Evolutionary conservation across 768 basidiomycete species (phyloP).

Genomic region (Xerocomus potaroensis): DNA sequence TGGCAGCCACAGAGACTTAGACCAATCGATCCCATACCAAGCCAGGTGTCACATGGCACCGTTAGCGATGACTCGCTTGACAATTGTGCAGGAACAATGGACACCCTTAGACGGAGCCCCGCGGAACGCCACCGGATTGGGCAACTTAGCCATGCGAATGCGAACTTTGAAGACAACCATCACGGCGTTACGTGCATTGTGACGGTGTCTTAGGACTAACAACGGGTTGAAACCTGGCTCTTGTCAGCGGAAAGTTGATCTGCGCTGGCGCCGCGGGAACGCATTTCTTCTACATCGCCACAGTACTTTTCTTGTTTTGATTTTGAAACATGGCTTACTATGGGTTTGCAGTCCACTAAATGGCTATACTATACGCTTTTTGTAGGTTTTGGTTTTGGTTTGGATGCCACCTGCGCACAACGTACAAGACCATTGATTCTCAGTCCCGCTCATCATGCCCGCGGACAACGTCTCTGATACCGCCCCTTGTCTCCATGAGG

Average conservation of each 20-base stretch:
- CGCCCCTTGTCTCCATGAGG: conserved; percentile 1
- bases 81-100: too few species aligned
- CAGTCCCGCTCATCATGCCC: conserved; percentile 1
- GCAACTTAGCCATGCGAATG: background rate
- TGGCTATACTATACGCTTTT: too few species aligned
- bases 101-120: too few species aligned
- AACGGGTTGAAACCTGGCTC: background rate
- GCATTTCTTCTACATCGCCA: background rate
- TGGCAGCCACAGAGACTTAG: too few species aligned
- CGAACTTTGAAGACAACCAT: background rate
- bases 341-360: background rate
- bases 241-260: background rate
- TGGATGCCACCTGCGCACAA: too few species aligned
- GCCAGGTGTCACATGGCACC: too few species aligned
- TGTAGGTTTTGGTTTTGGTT: too few species aligned
- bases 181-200: background rate
- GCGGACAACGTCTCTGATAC: conserved; percentile 13
- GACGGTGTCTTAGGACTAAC: background rate
- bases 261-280: background rate
- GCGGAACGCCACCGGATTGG: background rate
- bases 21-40: too few species aligned
- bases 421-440: too few species aligned
- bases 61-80: too few species aligned
- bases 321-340: background rate
- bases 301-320: background rate